Evolutionary conservation across 768 basidiomycete genomes (phyloP).

Genomic region (Pleurotus ostreatus): DNA sequence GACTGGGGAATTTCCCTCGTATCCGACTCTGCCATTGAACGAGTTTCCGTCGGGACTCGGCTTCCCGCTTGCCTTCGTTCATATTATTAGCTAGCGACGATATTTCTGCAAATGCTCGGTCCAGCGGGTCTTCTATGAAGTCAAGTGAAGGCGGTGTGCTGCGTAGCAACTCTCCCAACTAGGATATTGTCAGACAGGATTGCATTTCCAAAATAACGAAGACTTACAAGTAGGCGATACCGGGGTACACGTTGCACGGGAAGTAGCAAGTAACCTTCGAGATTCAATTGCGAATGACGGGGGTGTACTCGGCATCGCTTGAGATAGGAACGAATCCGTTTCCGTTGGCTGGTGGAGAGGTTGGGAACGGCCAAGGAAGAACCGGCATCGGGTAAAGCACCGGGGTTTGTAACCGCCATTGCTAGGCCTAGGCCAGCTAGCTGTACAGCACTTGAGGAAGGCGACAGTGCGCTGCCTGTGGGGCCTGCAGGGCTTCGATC

Average conservation of each 20-base stretch:
- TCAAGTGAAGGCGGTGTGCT: slow-evolving; percentile 81
- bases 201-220: background rate
- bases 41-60: slow-evolving; percentile 87
- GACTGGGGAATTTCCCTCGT: slow-evolving; percentile 88
- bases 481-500: slow-evolving; percentile 41
- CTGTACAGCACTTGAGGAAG: slow-evolving; percentile 58
- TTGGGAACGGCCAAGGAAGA: slow-evolving; percentile 42
- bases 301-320: slow-evolving; percentile 90
- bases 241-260: slow-evolving; percentile 97
- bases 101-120: slow-evolving; percentile 84
- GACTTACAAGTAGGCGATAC: slow-evolving; percentile 87
- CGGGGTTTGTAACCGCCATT: slow-evolving; percentile 47
- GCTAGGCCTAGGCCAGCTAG: slow-evolving; percentile 57
- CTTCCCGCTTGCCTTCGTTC: slow-evolving; percentile 97
- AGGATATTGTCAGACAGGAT: slow-evolving; percentile 10
- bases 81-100: slow-evolving; percentile 87
- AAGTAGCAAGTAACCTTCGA: slow-evolving; percentile 90
- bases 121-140: slow-evolving; percentile 77
- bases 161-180: slow-evolving; percentile 84
- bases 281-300: slow-evolving; percentile 86
- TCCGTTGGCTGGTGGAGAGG: slow-evolving; percentile 77
- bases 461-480: slow-evolving; percentile 43
- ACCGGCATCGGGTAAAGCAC: slow-evolving; percentile 32
- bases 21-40: slow-evolving; percentile 91
- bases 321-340: slow-evolving; percentile 83